Evolutionary conservation across 306 rosid genomes (phyloP).

Genomic region (Rosa lucieae): DNA sequence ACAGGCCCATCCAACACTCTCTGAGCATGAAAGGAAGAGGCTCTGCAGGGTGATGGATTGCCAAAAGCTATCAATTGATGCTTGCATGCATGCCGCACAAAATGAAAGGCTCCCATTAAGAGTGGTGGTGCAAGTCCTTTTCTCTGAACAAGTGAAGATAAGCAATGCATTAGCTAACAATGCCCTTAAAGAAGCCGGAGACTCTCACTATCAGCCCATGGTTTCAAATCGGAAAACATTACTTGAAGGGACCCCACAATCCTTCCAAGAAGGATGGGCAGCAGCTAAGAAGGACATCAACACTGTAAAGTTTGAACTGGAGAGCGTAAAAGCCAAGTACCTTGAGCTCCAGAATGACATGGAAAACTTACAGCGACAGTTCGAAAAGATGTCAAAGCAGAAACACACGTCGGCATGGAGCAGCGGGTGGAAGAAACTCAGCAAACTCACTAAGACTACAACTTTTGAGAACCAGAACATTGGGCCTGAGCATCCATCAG

Average conservation of each 20-base stretch:
- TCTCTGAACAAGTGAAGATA: slow-evolving; percentile 90
- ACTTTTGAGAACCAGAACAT: slow-evolving; percentile 49
- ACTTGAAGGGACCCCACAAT: slow-evolving; percentile 88
- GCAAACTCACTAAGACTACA: slow-evolving; percentile 71
- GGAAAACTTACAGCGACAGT: slow-evolving; percentile 86
- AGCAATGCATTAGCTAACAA: slow-evolving; percentile 71
- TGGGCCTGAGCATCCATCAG: slow-evolving; percentile 40
- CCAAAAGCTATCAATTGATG: slow-evolving; percentile 95
- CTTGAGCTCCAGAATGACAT: slow-evolving; percentile 80
- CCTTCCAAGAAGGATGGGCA: slow-evolving; percentile 99
- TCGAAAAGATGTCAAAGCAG: slow-evolving; percentile 79
- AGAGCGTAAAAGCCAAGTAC: slow-evolving; percentile 79
- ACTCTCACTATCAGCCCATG: slow-evolving; percentile 63
- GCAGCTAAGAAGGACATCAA: slow-evolving; percentile 90
- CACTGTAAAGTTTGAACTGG: slow-evolving; percentile 89
- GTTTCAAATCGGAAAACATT: slow-evolving; percentile 73
- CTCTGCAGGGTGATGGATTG: slow-evolving; percentile 97
- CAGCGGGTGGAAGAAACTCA: slow-evolving; percentile 96
- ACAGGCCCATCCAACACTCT: slow-evolving; percentile 93
- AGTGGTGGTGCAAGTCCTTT: slow-evolving; percentile 93
- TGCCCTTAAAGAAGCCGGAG: slow-evolving; percentile 62
- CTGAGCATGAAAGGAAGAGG: slow-evolving; percentile 95
- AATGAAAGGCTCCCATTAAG: slow-evolving; percentile 95
- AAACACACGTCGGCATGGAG: slow-evolving; percentile 88
- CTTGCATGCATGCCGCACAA: slow-evolving; percentile 97